Evolutionary conservation across 805 yeast genomes (phyloP).

Genomic region (Debaryomyces hansenii): DNA sequence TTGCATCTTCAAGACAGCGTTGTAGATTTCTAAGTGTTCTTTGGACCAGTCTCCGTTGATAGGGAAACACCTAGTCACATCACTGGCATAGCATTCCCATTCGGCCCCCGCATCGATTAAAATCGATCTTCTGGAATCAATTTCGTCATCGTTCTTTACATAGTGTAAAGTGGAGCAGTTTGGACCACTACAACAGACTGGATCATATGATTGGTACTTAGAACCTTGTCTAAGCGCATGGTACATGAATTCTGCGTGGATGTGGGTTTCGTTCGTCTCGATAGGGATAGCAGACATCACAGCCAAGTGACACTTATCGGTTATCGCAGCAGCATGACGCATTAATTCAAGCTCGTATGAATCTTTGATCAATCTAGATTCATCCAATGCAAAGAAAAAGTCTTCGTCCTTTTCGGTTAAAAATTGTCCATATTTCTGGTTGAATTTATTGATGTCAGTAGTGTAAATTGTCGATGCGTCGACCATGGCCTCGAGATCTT

Average conservation of each 20-base stretch:
- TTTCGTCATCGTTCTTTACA: slow-evolving; percentile 66
- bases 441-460: slow-evolving; percentile 54
- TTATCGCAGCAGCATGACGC: slow-evolving; percentile 78
- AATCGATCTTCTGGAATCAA: slow-evolving; percentile 55
- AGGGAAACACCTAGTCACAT: slow-evolving; percentile 95
- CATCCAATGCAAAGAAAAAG: slow-evolving; percentile 76
- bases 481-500: slow-evolving; percentile 26
- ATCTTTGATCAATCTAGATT: slow-evolving; percentile 83
- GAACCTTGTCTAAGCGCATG: slow-evolving; percentile 95
- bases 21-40: slow-evolving; percentile 83
- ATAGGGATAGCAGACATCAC: slow-evolving; percentile 92
- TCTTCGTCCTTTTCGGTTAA: slow-evolving; percentile 47
- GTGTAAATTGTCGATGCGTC: slow-evolving; percentile 41
- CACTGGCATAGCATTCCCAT: slow-evolving; percentile 90
- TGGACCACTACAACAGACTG: slow-evolving; percentile 93
- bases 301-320: slow-evolving; percentile 85
- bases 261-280: slow-evolving; percentile 83
- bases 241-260: slow-evolving; percentile 93
- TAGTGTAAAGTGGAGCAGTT: slow-evolving; percentile 90
- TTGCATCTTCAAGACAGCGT: slow-evolving; percentile 83
- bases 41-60: slow-evolving; percentile 84
- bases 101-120: slow-evolving; percentile 97
- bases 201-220: slow-evolving; percentile 85
- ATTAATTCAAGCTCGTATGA: slow-evolving; percentile 73
- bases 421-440: slow-evolving; percentile 29